phyloP scores from a whole-genome alignment of 2,329 filamentous ascomycete genomes.

The Septoria linicola region DNA sequence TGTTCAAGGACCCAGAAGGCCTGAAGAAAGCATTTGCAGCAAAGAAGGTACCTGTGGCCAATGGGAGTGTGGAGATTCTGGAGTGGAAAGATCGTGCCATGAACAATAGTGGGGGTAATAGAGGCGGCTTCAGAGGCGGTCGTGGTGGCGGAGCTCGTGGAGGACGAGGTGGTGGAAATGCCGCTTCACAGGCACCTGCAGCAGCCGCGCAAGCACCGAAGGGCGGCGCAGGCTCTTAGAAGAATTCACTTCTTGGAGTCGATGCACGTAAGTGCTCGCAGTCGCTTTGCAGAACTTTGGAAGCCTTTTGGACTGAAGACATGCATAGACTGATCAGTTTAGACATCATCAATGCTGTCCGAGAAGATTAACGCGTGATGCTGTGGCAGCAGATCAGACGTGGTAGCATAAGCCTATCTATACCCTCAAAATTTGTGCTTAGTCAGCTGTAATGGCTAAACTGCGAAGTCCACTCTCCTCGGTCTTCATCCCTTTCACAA shows the following conservation, averaged over 20 bases:
- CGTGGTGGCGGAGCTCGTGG: slow-evolving; percentile 20
- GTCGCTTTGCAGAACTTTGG: too few species aligned
- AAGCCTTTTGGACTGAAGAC: too few species aligned
- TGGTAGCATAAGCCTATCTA: too few species aligned
- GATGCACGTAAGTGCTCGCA: too few species aligned
- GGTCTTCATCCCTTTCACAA: slow-evolving; percentile 25
- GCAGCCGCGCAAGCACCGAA: slow-evolving; percentile 12
- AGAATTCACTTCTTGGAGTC: too few species aligned
- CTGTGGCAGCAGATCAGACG: too few species aligned
- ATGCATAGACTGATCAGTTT: too few species aligned
- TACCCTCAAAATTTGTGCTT: not conserved
- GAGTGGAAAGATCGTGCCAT: slow-evolving; percentile 65
- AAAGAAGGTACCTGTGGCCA: slow-evolving; percentile 77
- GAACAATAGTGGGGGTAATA: slow-evolving; percentile 19
- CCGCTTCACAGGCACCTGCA: slow-evolving; percentile 9
- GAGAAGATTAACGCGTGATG: too few species aligned
- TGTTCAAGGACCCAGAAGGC: slow-evolving; percentile 72
- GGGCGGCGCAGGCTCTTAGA: not conserved
- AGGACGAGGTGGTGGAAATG: slow-evolving; percentile 22
- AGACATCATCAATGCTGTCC: too few species aligned
- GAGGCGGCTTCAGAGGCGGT: slow-evolving; percentile 24
- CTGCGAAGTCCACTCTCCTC: slow-evolving; percentile 29
- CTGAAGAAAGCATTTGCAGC: slow-evolving; percentile 77
- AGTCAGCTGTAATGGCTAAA: slow-evolving; percentile 40
- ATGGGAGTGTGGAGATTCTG: slow-evolving; percentile 81